A percentile compares a stretch with the other conserved stretches of the same genome.
These are phyloP conservation scores for Zostera marina DNA, from an alignment of 116 monocot genomes.

Conservation along the genomic window DNA sequence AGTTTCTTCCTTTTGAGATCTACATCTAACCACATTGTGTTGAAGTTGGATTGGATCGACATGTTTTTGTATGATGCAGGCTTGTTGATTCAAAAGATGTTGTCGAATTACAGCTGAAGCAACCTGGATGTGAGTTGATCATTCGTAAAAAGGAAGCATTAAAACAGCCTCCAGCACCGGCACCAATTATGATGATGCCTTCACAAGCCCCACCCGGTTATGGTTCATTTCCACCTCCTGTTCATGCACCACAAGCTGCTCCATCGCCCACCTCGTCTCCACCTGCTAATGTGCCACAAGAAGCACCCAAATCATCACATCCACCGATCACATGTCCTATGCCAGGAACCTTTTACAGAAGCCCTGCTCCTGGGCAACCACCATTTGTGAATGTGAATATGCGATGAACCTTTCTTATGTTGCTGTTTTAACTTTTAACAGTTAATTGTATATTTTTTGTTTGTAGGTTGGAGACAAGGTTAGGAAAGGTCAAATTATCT, in stretches of 20 bases:
- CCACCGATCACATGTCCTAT: constrained; percentile 43
- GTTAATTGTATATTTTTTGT: constrained; percentile 2
- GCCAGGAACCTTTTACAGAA: constrained; percentile 53
- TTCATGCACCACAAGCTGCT: constrained; percentile 6
- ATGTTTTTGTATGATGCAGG: constrained; percentile 12
- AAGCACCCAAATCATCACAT: constrained; percentile 21
- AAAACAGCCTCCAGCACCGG: constrained; percentile 19
- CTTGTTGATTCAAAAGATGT: constrained; percentile 58
- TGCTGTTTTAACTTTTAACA: no score
- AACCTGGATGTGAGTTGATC: constrained; percentile 32
- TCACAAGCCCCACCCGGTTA: constrained; percentile 5
- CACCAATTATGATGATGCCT: constrained; percentile 33
- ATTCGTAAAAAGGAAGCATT: constrained; percentile 50
- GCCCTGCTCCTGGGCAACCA: constrained; percentile 30
- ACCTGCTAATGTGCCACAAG: constrained; percentile 9
- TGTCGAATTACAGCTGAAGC: constrained; percentile 46
- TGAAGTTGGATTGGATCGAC: background rate
- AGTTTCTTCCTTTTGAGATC: background rate
- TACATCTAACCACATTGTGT: background rate
- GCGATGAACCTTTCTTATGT: background rate
- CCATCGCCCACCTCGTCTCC: constrained; percentile 9
- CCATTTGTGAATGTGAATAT: constrained; percentile 42
- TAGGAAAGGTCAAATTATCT: constrained; percentile 44
- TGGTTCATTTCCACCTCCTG: constrained; percentile 5
- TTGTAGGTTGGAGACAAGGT: constrained; percentile 52